Conservation (phyloP, 202 grass and related monocot genomes). For the Dendrocalamus latiflorus region DNA sequence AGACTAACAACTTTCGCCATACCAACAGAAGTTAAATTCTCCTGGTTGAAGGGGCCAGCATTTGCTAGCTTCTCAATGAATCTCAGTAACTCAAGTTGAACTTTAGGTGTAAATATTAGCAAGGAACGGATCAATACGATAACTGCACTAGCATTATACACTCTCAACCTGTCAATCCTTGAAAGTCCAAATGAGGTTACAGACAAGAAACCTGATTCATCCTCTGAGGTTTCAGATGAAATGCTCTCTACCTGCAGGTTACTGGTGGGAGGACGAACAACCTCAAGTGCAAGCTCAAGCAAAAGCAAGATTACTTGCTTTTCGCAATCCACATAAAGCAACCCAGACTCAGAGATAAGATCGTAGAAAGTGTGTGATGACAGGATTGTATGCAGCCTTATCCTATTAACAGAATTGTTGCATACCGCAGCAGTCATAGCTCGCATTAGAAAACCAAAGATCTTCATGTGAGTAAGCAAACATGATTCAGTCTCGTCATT, state of each 20-base stretch:
- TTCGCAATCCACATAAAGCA: slow-evolving; percentile 91
- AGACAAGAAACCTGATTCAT: slow-evolving; percentile 62
- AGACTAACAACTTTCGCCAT: slow-evolving; percentile 29
- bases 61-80: slow-evolving; percentile 90
- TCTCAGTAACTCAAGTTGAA: slow-evolving; percentile 77
- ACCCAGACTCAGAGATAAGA: slow-evolving; percentile 86
- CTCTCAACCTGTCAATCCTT: slow-evolving; percentile 67
- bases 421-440: slow-evolving; percentile 83
- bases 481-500: slow-evolving; percentile 42
- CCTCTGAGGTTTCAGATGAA: slow-evolving; percentile 48
- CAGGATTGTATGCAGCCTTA: slow-evolving; percentile 79
- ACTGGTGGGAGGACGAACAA: slow-evolving; percentile 73
- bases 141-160: slow-evolving; percentile 93
- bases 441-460: slow-evolving; percentile 87
- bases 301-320: slow-evolving; percentile 91
- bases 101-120: slow-evolving; percentile 91
- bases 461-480: slow-evolving; percentile 64
- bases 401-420: slow-evolving; percentile 87
- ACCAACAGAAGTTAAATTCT: slow-evolving; percentile 98
- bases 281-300: slow-evolving; percentile 98
- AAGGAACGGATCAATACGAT: slow-evolving; percentile 73
- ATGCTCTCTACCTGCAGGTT: slow-evolving; percentile 54
- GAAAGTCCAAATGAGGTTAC: slow-evolving; percentile 68
- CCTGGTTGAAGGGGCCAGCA: slow-evolving; percentile 87
- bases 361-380: slow-evolving; percentile 92